These are phyloP conservation scores for Ceratocystis colombiana DNA, from an alignment of 2,329 filamentous ascomycete genomes.

Conservation along the genomic window DNA sequence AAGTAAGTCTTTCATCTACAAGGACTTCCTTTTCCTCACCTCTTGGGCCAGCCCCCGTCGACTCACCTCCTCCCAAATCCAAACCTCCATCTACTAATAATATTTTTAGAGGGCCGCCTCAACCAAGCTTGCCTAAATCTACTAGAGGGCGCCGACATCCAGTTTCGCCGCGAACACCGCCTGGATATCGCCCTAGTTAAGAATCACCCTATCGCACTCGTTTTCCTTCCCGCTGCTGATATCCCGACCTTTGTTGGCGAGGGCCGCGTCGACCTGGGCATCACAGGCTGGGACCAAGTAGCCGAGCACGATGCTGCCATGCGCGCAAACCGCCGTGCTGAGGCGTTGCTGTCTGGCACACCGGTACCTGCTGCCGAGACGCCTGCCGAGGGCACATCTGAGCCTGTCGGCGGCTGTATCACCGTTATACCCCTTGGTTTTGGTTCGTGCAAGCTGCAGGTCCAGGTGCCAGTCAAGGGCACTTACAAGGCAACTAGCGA, in stretches of 20 bases:
- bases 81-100: conserved; percentile 25
- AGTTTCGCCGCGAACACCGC: conserved; percentile 88
- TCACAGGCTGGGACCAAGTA: conserved; percentile 88
- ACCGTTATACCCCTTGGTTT: conserved; percentile 87
- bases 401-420: conserved; percentile 54
- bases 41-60: background rate
- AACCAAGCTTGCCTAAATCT: conserved; percentile 82
- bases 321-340: conserved; percentile 40
- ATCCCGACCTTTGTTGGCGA: conserved; percentile 97
- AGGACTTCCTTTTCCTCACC: background rate
- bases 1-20: conserved; percentile 50
- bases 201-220: conserved; percentile 87
- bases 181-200: conserved; percentile 97
- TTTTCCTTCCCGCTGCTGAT: conserved; percentile 93
- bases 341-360: conserved; percentile 37
- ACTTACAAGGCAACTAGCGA: conserved; percentile 58
- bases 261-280: conserved; percentile 84
- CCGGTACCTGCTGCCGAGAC: conserved; percentile 17
- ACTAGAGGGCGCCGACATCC: conserved; percentile 85
- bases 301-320: conserved; percentile 71
- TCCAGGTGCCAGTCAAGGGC: conserved; percentile 90
- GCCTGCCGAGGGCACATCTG: conserved; percentile 34
- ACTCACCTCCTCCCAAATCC: background rate
- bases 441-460: conserved; percentile 82
- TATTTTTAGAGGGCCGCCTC: conserved; percentile 69